Conservation (phyloP, 1,139 yeast genomes). For the Hanseniaspora uvarum region DNA sequence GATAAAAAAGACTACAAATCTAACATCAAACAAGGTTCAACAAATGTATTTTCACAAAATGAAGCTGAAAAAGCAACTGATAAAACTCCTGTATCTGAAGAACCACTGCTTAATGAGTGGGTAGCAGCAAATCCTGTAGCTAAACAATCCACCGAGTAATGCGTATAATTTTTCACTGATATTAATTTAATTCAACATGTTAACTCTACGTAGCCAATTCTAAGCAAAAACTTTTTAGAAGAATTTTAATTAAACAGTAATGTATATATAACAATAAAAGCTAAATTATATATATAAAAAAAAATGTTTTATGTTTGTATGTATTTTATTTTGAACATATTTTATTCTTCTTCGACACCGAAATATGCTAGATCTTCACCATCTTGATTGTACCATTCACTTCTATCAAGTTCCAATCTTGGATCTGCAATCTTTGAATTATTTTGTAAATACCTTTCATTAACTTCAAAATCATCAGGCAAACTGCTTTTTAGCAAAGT, state of each 20-base stretch:
- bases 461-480: constrained; percentile 21
- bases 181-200: not conserved
- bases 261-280: not conserved
- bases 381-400: constrained; percentile 61
- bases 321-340: not conserved
- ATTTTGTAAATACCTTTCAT: constrained; percentile 24
- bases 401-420: constrained; percentile 30
- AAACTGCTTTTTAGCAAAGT: constrained; percentile 20
- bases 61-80: not conserved
- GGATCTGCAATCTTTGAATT: constrained; percentile 31
- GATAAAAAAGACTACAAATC: constrained; percentile 48
- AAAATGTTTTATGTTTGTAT: not conserved
- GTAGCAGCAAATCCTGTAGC: constrained; percentile 18
- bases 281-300: not conserved
- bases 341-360: constrained; percentile 68
- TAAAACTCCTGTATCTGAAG: constrained; percentile 6
- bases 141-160: constrained; percentile 5
- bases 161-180: not conserved
- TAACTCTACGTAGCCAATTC: not conserved
- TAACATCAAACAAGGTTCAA: constrained; percentile 71
- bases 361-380: constrained; percentile 77
- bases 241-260: not conserved
- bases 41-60: constrained; percentile 51
- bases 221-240: not conserved
- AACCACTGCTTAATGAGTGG: constrained; percentile 18